Conservation (phyloP, 495 filamentous ascomycete genomes). For the Aspergillus heteromorphus region DNA sequence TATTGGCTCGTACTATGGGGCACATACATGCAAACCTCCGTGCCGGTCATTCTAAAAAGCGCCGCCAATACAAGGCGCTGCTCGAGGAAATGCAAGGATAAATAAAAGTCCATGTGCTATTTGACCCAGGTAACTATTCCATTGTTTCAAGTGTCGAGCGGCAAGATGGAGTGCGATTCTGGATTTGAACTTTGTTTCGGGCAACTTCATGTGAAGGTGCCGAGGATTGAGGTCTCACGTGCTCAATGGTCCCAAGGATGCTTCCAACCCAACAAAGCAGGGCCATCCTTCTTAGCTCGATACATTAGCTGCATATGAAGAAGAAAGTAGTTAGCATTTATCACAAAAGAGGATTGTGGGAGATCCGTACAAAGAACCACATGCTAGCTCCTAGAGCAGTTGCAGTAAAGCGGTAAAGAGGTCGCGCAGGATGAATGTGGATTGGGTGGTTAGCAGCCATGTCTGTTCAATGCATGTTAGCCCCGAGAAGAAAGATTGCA, state of each 20-base stretch:
- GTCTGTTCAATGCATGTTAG: constrained; percentile 16
- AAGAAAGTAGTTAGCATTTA: constrained; percentile 14
- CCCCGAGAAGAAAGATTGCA: neutral
- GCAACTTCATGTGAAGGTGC: too few relatives aligned
- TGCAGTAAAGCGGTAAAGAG: constrained; percentile 76
- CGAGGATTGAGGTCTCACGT: neutral
- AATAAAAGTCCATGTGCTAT: neutral
- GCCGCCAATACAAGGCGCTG: constrained; percentile 84
- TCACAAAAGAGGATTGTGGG: constrained; percentile 3
- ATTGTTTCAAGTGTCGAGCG: neutral
- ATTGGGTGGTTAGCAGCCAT: constrained; percentile 67
- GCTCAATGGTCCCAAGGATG: constrained; percentile 98
- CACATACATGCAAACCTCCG: constrained; percentile 48
- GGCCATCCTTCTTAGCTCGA: constrained; percentile 86
- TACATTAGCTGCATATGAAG: constrained; percentile 72
- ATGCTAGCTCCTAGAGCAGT: constrained; percentile 88
- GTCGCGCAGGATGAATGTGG: constrained; percentile 65
- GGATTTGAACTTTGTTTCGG: too few relatives aligned
- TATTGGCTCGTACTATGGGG: constrained; percentile 64
- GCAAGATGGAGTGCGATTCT: too few relatives aligned
- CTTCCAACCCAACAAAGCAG: constrained; percentile 86
- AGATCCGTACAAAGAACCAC: constrained; percentile 90
- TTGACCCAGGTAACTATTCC: neutral
- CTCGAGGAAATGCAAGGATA: constrained; percentile 56
- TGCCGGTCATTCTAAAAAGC: constrained; percentile 58